phyloP scores from a whole-genome alignment of 148 eudicot genomes.

The Vaccinium myrtillus region DNA sequence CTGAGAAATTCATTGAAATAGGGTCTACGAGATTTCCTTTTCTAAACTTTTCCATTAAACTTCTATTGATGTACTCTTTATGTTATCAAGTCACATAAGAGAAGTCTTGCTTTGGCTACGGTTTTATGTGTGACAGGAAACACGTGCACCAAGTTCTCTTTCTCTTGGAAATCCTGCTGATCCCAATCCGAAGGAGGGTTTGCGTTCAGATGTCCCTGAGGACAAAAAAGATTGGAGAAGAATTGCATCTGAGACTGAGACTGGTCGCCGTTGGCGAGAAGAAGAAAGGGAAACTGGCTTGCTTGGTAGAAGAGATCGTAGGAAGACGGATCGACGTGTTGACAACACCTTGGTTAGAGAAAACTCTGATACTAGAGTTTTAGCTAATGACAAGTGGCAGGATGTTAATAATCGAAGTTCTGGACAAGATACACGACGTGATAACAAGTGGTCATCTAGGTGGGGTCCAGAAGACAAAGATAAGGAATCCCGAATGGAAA shows the following conservation, averaged over 20 bases:
- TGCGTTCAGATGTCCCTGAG: constrained; percentile 44
- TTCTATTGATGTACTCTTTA: neutral
- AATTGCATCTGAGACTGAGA: constrained; percentile 59
- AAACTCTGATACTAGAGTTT: constrained; percentile 47
- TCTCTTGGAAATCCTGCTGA: constrained; percentile 81
- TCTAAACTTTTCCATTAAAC: neutral
- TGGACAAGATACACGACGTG: constrained; percentile 66
- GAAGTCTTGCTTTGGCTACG: neutral
- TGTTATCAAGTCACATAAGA: neutral
- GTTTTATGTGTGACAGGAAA: constrained; percentile 48
- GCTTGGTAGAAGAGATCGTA: constrained; percentile 87
- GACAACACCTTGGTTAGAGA: constrained; percentile 68
- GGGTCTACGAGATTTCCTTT: neutral
- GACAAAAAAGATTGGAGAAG: constrained; percentile 91
- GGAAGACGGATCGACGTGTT: constrained; percentile 80
- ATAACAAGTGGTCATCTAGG: constrained; percentile 90
- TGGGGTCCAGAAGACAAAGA: constrained; percentile 99
- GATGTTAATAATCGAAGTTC: constrained; percentile 62
- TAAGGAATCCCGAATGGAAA: constrained; percentile 70
- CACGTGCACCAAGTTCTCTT: constrained; percentile 72
- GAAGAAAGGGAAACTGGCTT: constrained; percentile 98
- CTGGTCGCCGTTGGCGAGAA: constrained; percentile 96
- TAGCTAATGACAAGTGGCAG: constrained; percentile 75
- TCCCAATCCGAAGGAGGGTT: constrained; percentile 59
- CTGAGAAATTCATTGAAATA: neutral